Evolutionary conservation across 768 basidiomycete genomes (phyloP).

Genomic region (Pulveroboletus sp.): DNA sequence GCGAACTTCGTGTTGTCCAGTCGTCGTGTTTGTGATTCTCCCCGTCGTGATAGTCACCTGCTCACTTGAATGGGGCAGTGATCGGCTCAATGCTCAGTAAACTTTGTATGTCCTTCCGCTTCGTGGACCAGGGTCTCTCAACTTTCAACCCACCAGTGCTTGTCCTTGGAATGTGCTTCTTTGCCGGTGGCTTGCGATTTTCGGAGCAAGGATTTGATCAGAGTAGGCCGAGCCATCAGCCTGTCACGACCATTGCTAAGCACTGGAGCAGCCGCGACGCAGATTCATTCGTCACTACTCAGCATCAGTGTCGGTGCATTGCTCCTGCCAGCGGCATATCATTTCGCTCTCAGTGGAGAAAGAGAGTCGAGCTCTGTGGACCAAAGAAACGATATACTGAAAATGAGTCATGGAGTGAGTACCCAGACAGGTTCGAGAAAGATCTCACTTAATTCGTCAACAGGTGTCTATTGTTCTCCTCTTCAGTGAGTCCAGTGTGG

Average conservation of each 20-base stretch:
- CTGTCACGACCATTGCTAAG: conserved; percentile 2
- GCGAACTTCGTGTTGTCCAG: conserved; percentile 80
- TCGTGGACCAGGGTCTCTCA: background rate
- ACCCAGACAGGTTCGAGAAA: background rate
- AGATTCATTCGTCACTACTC: conserved; percentile 73
- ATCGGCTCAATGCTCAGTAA: conserved; percentile 85
- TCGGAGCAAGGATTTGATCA: conserved; percentile 78
- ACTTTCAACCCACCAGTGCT: conserved; percentile 47
- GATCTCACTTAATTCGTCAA: conserved; percentile 2
- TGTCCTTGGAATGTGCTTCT: conserved; percentile 89
- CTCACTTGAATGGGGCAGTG: conserved; percentile 40
- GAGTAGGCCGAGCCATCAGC: conserved; percentile 43
- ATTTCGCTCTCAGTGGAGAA: conserved; percentile 44
- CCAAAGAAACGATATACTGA: conserved; percentile 42
- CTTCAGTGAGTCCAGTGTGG: conserved; percentile 38
- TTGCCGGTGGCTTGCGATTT: conserved; percentile 75
- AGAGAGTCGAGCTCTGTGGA: conserved; percentile 18
- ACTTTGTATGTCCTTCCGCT: conserved; percentile 43
- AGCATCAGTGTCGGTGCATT: conserved; percentile 79
- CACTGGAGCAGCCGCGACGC: conserved; percentile 46
- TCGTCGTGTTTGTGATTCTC: conserved; percentile 56
- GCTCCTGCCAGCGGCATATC: conserved; percentile 78
- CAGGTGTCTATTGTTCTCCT: conserved; percentile 53
- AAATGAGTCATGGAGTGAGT: conserved; percentile 52
- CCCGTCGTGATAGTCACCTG: background rate